These are phyloP conservation scores for Bretziella fagacearum DNA, from an alignment of 2,329 filamentous ascomycete genomes.

Conservation along the genomic window DNA sequence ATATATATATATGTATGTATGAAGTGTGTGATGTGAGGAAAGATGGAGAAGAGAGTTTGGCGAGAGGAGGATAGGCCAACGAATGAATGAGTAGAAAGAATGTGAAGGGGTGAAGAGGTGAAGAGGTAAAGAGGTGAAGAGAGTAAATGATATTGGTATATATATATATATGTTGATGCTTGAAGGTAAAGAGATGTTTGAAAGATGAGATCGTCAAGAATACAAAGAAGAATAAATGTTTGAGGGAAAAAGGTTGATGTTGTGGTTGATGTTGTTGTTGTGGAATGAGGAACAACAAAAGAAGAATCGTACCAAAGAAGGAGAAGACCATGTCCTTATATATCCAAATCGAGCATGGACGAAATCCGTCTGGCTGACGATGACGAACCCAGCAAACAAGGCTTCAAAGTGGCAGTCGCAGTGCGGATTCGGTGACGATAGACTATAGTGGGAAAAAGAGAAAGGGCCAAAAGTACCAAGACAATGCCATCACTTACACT, in stretches of 20 bases:
- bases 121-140: background rate
- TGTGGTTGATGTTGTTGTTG: background rate
- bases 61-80: background rate
- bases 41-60: background rate
- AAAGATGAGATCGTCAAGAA: conserved; percentile 4
- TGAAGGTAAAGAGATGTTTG: background rate
- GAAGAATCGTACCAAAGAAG: background rate
- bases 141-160: background rate
- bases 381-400: conserved; percentile 3
- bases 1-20: conserved; percentile 9
- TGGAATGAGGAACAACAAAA: conserved; percentile 6
- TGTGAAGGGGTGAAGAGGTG: background rate
- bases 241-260: background rate
- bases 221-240: background rate
- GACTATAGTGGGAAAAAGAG: background rate
- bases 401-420: background rate
- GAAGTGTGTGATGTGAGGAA: background rate
- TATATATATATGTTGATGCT: conserved; percentile 2
- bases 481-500: conserved; percentile 6
- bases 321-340: conserved; percentile 10
- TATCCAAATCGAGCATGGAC: conserved; percentile 7
- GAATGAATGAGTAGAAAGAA: background rate
- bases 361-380: conserved; percentile 7
- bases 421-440: conserved; percentile 4
- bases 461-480: background rate